Base-by-base conservation (phyloP, 2,329 filamentous ascomycete genomes). In the Aureobasidium sp. region DNA sequence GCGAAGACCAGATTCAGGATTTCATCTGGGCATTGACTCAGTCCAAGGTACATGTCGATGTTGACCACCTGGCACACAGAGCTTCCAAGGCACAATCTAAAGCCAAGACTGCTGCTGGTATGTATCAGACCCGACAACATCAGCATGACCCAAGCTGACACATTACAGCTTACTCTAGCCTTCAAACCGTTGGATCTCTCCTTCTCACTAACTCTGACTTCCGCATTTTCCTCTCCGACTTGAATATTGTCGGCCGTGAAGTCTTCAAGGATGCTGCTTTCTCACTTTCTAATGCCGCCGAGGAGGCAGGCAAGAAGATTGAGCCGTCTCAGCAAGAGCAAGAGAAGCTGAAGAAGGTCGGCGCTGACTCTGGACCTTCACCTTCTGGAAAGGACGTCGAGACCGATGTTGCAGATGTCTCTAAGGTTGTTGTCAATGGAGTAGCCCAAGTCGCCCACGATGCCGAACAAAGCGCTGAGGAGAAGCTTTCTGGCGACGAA, bases 191-290 rank as follows among this genome's bases (percentile, higher is more conserved):
- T 0, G 85, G 86, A 25, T 86, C 85, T 3, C 74, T 97, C n/a
- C 78, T 96, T 1, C 74, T 97, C 38, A 89, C 88, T 12, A 97
- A 97, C 65, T 83, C 86, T 0, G 90, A 96, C 63, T 96, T 97
- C 67, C 84, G 90, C 34, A 76, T 90, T 6, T 90, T 97, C 62
- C 73, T 96, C 39, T 81, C 84, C 10, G 91, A 97, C 62, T 70
- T 95, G 35, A 83, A 83, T 40, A 83, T 84, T 0, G 79, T 96
- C 41, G 86, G 85, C 11, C 83, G 86, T 37, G 86, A 95, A 64
- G 84, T 97, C 0, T 90, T 96, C 65, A 83, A 83, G 48, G 90
- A 96, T 62, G 90, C 90, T 2, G 88, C 90, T 0, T 84, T 88
- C 57, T 85, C 86, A 0, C 67, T 95, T 5, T 88, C 90, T 0